Base-by-base conservation (phyloP, 495 filamentous ascomycete species). In the Podospora comata region DNA sequence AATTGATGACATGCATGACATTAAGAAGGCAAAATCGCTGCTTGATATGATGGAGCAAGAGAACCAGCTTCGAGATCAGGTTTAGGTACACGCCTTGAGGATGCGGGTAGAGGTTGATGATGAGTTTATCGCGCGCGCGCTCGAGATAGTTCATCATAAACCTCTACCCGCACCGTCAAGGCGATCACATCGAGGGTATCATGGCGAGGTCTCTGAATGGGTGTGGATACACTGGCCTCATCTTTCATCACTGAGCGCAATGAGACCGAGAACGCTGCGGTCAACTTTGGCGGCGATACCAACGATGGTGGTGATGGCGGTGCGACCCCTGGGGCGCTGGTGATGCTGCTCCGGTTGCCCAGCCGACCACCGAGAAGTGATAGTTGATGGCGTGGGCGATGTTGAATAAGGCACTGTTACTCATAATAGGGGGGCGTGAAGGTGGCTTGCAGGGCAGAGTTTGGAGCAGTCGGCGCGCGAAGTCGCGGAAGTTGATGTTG, bases 181-280 rank as follows among this genome's bases (percentile, higher is more conserved):
- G 23, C 23, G 23, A 23, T 23, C 23, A 23, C 23, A 23, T 23
- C 23, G 1, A 23, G 23, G 23, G 23, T 23, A 23, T 23, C 23
- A 23, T 23, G 23, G 23, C 23, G 23, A 23, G 23, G 23, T 23
- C 23, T 23, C 23, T 2, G 23, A 23, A 23, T 23, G 23, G 23
- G 23, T 23, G 23, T 23, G 23, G 1, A 23, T 23, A 23, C 23
- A 23, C 23, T 93, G 16, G 93, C 95, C 0, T 93, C 91, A 0
- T 94, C 94, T 0, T 97, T 99, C 79, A 97, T 90, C 82, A 85
- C 88, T 2, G 83, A 85, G 0, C 76, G 82, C 0, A 90, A 98
- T 68, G 81, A 69, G 15, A 67, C 67, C 30, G 69, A 61, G 23
- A 34, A 13, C 39, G 64, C 16, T 9, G 65, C 56, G 32, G 71